Conservation (phyloP, 2,329 filamentous ascomycete genomes). For the Beauveria sp. region DNA sequence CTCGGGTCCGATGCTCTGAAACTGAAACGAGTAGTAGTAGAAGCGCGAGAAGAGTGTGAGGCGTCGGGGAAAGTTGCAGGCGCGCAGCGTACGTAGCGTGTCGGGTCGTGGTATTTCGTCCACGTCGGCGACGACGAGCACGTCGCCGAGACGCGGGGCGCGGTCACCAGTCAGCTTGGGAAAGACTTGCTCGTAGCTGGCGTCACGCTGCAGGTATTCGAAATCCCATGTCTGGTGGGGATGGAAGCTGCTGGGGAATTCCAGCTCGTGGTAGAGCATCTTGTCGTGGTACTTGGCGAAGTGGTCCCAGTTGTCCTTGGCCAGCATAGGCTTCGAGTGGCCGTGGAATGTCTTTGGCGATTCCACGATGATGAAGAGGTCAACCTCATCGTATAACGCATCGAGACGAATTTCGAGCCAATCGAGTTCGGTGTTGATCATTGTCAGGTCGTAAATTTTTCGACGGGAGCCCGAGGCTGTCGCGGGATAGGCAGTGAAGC, state of each 20-base stretch:
- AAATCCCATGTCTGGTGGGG: constrained; percentile 37
- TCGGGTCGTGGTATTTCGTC: constrained; percentile 51
- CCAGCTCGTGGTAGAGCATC: constrained; percentile 51
- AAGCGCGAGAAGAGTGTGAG: constrained; percentile 44
- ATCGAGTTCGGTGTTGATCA: constrained; percentile 57
- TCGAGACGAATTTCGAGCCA: constrained; percentile 58
- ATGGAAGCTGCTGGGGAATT: constrained; percentile 34
- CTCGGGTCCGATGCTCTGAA: constrained; percentile 28
- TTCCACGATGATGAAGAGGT: constrained; percentile 60
- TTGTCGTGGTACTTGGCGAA: constrained; percentile 49
- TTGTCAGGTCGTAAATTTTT: constrained; percentile 45
- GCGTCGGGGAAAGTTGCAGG: constrained; percentile 45
- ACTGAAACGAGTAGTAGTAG: constrained; percentile 53
- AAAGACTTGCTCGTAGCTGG: constrained; percentile 50
- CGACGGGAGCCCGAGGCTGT: constrained; percentile 18
- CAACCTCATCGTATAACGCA: constrained; percentile 48
- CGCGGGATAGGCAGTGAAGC: constrained; percentile 23
- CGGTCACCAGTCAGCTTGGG: constrained; percentile 35
- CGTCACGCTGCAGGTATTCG: constrained; percentile 46
- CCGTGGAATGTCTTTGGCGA: constrained; percentile 51
- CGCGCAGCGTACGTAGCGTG: constrained; percentile 38
- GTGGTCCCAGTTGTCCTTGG: constrained; percentile 43
- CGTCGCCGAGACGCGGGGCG: constrained; percentile 41
- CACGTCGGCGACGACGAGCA: constrained; percentile 52
- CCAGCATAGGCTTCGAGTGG: constrained; percentile 43